Base-by-base conservation (phyloP, 768 basidiomycete species). In the Tricholoma terreum region DNA sequence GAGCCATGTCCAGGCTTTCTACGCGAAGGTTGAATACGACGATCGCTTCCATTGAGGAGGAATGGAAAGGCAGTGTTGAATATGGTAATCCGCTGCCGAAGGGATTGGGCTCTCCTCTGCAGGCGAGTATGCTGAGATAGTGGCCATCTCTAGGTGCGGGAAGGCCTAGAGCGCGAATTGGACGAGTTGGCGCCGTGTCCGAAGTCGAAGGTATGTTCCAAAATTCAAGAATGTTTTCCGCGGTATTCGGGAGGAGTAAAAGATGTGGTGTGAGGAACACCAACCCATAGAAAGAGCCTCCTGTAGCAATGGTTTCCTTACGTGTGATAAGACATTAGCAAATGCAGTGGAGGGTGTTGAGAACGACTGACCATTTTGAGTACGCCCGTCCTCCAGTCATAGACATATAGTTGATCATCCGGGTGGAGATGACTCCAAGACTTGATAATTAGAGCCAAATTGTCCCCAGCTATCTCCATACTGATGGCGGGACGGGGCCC, bases 391-490 rank as follows among this genome's bases (percentile, higher is more conserved):
- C 67, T 70, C 81, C 81, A 82, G 24, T 80, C 69, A 54, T 69
- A 80, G 1, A 81, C 64, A 49, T 71, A 79, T 15, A 82, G 63
- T 4, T 61, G 60, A 54, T 78, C 73, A 4, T 62, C 45, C 0
- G 61, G 62, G 2, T 50, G 53, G 22, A 33, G 30, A 1, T 58
- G 62, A 49, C 51, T 55, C 54, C 70, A 71, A 2, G 68, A n/a
- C n/a, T n/a, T 65, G 4, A 75, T 66, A 6, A 77, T 63, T 1
- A 81, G 69, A 1, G 77, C 75, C 2, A 80, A 65, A 58, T 76
- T 66, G 10, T 77, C 71, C 14, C 79, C 80, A 11, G 79, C 78
- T 42, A 79, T 75, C 57, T 80, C 79, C 30, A 81, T 70, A 10
- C 73, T 73, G n/a, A 79, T 65, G 10, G 67, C 59, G 2, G 75